These are phyloP conservation scores for Colletotrichum sojae DNA, from an alignment of 2,329 filamentous ascomycete species.

Conservation along the genomic window DNA sequence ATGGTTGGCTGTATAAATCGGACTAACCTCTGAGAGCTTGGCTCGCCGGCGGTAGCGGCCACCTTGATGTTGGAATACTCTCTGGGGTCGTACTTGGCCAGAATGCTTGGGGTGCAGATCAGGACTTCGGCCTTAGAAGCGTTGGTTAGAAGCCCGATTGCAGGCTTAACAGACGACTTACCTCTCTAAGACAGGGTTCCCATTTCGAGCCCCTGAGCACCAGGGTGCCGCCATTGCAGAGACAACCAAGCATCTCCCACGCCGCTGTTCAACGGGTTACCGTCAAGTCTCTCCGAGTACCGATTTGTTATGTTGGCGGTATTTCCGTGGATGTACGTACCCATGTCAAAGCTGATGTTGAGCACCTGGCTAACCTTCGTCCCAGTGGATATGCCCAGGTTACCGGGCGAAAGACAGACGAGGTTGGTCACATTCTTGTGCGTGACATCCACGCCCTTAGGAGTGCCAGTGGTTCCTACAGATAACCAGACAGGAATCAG, in stretches of 20 bases:
- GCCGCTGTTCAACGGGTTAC: conserved; percentile 57
- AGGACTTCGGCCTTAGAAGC: conserved; percentile 18
- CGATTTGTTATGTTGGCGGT: background rate
- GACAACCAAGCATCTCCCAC: conserved; percentile 68
- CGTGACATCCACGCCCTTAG: conserved; percentile 71
- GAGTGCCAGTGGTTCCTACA: conserved; percentile 64
- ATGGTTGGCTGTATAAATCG: too few relatives aligned
- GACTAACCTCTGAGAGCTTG: conserved; percentile 34
- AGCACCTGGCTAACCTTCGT: conserved; percentile 68
- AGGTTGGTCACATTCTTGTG: conserved; percentile 51
- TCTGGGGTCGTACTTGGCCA: conserved; percentile 37
- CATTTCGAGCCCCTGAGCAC: conserved; percentile 39
- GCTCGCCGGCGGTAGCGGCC: conserved; percentile 40
- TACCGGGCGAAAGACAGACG: conserved; percentile 40
- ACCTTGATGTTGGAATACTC: conserved; percentile 41
- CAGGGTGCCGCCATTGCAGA: conserved; percentile 42
- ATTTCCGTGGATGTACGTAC: conserved; percentile 53
- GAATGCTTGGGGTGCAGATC: conserved; percentile 41
- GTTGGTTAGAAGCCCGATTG: background rate
- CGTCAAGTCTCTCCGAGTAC: too few relatives aligned
- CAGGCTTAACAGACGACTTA: background rate
- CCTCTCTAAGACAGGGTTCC: conserved; percentile 35
- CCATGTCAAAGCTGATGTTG: conserved; percentile 74
- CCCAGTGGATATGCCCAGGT: conserved; percentile 63
- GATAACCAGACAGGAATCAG: background rate